A percentile compares a stretch with the other conserved stretches of the same genome.
Evolutionary conservation across 495 filamentous ascomycete genomes (phyloP).

Genomic region (Trypethelium eluteriae): DNA sequence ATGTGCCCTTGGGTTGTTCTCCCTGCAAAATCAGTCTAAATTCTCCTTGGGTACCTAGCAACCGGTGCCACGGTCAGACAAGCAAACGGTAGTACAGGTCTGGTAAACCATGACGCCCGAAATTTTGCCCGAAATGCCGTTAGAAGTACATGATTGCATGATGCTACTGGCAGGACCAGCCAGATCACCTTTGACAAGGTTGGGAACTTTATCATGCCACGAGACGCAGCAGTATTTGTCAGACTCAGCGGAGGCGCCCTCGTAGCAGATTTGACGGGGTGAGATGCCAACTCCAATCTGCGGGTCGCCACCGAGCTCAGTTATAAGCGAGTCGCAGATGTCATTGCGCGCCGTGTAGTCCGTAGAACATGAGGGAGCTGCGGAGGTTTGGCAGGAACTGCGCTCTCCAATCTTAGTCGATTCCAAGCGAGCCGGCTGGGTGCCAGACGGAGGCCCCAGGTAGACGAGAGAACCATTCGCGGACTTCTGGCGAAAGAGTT

Average conservation of each 20-base stretch:
- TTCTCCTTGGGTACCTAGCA: background rate
- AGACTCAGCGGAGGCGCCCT: background rate
- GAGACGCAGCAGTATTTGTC: conserved; percentile 3
- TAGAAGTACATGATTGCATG: background rate
- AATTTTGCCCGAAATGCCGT: conserved; percentile 2
- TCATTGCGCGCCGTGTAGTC: conserved; percentile 5
- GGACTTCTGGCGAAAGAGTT: background rate
- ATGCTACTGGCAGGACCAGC: background rate
- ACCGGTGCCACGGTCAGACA: background rate
- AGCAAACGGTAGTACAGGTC: conserved; percentile 4
- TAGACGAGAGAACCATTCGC: background rate
- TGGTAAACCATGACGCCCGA: background rate
- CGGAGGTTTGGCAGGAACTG: background rate
- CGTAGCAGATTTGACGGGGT: conserved; percentile 9
- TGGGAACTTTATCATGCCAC: conserved; percentile 1
- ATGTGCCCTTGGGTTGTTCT: background rate
- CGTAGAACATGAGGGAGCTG: conserved; percentile 4
- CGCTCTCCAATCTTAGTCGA: background rate
- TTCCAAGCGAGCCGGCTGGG: background rate
- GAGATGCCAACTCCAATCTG: background rate
- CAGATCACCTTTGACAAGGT: background rate
- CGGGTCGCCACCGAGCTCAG: background rate
- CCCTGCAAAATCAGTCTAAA: background rate
- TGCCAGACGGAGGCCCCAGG: background rate
- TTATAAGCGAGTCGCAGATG: conserved; percentile 3